Conservation (phyloP, 2,329 filamentous ascomycete species). For the Pestalotiopsis fici region DNA sequence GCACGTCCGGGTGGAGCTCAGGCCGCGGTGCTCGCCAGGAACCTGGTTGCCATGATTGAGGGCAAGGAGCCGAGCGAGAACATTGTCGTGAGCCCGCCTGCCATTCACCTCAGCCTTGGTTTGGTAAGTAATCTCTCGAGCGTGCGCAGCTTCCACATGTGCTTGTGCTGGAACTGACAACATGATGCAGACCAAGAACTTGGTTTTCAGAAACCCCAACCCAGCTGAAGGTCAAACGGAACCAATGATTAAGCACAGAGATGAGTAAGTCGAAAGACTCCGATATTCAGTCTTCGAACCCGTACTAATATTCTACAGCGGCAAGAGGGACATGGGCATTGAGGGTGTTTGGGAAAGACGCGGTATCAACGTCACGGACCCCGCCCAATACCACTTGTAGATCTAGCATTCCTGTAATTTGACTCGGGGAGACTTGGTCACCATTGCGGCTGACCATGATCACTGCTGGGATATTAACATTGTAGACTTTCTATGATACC, state of each 20-base stretch:
- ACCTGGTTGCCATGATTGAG: constrained; percentile 42
- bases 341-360: constrained; percentile 27
- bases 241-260: constrained; percentile 25
- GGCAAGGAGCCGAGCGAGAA: constrained; percentile 28
- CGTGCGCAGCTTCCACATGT: background rate
- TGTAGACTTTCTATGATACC: background rate
- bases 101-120: constrained; percentile 42
- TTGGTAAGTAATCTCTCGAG: constrained; percentile 20
- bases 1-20: constrained; percentile 46
- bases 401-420: background rate
- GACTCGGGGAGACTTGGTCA: background rate
- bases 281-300: background rate
- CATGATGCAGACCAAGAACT: constrained; percentile 24
- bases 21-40: constrained; percentile 42
- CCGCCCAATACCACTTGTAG: constrained; percentile 30
- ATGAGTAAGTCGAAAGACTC: constrained; percentile 26
- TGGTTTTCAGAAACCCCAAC: constrained; percentile 33
- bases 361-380: constrained; percentile 24
- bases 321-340: constrained; percentile 31
- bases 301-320: constrained; percentile 18
- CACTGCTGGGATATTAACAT: background rate
- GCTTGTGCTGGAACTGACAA: background rate
- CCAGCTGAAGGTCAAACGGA: constrained; percentile 24
- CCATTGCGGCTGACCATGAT: background rate
- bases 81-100: constrained; percentile 31